A percentile compares a stretch with the other conserved stretches of the same genome.
phyloP scores from a whole-genome alignment of 805 yeast species.

The Kuraishia hungarica region DNA sequence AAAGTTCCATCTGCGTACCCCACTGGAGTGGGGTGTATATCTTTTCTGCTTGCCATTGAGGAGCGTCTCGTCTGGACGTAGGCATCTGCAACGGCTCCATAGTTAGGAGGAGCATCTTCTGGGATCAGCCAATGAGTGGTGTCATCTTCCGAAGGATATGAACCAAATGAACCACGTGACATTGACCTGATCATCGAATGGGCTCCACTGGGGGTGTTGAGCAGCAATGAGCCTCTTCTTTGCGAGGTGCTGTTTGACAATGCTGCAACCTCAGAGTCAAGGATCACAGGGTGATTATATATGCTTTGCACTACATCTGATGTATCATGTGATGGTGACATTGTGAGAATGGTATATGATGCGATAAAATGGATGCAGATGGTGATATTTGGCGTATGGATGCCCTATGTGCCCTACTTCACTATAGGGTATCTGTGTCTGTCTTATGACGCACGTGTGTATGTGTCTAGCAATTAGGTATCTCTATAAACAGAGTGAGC shows the following conservation, averaged over 20 bases:
- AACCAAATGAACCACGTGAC: constrained; percentile 1
- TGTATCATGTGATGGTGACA: neutral
- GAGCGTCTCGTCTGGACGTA: constrained; percentile 1
- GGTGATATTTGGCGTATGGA: no score
- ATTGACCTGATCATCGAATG: neutral
- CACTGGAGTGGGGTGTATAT: constrained; percentile 6
- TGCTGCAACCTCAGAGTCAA: constrained; percentile 2
- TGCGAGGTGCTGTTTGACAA: constrained; percentile 2
- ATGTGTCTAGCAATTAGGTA: no score
- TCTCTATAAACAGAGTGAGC: no score
- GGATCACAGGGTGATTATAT: neutral
- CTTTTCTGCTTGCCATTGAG: constrained; percentile 2
- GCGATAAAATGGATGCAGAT: no score
- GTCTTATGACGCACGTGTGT: no score
- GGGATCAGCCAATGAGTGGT: neutral
- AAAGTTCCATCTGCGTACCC: constrained; percentile 17
- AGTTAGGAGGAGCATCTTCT: constrained; percentile 1
- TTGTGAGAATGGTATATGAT: no score
- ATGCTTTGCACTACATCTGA: neutral
- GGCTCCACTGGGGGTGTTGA: neutral
- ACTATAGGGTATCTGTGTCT: no score
- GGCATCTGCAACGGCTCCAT: constrained; percentile 1
- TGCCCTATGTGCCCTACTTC: no score
- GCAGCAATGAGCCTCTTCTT: constrained; percentile 3
- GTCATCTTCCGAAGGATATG: constrained; percentile 1